phyloP scores from a whole-genome alignment of 2,329 filamentous ascomycete genomes.

The Trichoderma asperellum region DNA sequence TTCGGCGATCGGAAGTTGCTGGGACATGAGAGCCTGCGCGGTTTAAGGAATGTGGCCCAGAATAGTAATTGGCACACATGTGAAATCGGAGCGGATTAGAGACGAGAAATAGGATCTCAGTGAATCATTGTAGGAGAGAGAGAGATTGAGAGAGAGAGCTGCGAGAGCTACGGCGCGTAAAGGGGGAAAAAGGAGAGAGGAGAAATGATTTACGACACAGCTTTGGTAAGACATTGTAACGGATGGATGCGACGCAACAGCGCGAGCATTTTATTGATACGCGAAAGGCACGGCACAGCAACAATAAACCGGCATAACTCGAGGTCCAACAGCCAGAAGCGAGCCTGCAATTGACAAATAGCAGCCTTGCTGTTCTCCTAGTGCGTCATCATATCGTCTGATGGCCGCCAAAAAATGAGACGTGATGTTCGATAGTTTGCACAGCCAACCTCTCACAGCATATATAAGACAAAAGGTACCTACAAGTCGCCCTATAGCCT shows the following conservation, averaged over 20 bases:
- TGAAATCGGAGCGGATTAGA: background rate
- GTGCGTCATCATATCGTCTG: background rate
- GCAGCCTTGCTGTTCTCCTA: background rate
- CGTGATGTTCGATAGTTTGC: background rate
- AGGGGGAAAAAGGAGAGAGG: constrained; percentile 1
- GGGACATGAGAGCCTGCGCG: constrained; percentile 1
- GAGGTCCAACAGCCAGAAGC: background rate
- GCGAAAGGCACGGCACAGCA: background rate
- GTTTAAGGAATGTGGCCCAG: background rate
- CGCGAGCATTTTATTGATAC: background rate
- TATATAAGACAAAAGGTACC: constrained; percentile 3
- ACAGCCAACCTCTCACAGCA: background rate
- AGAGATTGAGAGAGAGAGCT: background rate
- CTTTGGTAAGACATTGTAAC: constrained; percentile 7
- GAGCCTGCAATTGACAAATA: background rate
- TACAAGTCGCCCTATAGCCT: background rate
- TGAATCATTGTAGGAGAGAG: background rate
- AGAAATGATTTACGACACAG: constrained; percentile 19
- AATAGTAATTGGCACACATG: background rate
- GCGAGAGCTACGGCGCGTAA: background rate
- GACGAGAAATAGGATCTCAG: background rate
- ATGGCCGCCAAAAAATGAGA: background rate
- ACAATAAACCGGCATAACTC: background rate
- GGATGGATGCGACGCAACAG: background rate
- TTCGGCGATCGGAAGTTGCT: background rate